phyloP scores from a whole-genome alignment of 352 stramenopile species.

The Phytophthora brassicae region DNA sequence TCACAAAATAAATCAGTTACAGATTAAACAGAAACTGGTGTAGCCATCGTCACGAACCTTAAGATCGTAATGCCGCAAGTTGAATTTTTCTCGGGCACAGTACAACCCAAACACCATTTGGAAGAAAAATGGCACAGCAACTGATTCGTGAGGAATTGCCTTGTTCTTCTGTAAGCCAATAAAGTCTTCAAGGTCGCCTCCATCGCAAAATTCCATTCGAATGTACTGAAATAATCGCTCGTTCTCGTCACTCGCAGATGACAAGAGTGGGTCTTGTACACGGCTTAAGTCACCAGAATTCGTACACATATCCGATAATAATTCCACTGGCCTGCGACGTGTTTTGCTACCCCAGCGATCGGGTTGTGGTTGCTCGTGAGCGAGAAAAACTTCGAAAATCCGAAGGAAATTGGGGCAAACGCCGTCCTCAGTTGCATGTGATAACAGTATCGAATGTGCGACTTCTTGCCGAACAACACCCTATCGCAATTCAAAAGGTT shows the following conservation, averaged over 20 bases:
- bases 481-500: conserved; percentile 28
- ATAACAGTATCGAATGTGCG: conserved; percentile 92
- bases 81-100: conserved; percentile 85
- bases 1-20: too few species aligned
- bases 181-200: conserved; percentile 96
- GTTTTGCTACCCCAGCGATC: conserved; percentile 61
- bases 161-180: conserved; percentile 84
- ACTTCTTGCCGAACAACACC: conserved; percentile 92
- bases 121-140: conserved; percentile 92
- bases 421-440: conserved; percentile 78
- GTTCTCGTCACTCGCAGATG: conserved; percentile 5
- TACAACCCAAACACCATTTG: conserved; percentile 98
- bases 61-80: conserved; percentile 97
- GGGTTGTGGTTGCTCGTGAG: conserved; percentile 56
- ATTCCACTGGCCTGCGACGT: conserved; percentile 69
- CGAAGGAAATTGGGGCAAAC: conserved; percentile 95
- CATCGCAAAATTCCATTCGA: conserved; percentile 97
- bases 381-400: conserved; percentile 91
- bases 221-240: conserved; percentile 93
- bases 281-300: conserved; percentile 4
- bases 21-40: too few species aligned
- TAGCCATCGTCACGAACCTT: conserved; percentile 70
- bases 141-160: conserved; percentile 49
- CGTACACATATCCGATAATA: conserved; percentile 34
- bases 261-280: not conserved